These are phyloP conservation scores for Lepidopterella palustris DNA, from an alignment of 495 filamentous ascomycete genomes.

Conservation along the genomic window DNA sequence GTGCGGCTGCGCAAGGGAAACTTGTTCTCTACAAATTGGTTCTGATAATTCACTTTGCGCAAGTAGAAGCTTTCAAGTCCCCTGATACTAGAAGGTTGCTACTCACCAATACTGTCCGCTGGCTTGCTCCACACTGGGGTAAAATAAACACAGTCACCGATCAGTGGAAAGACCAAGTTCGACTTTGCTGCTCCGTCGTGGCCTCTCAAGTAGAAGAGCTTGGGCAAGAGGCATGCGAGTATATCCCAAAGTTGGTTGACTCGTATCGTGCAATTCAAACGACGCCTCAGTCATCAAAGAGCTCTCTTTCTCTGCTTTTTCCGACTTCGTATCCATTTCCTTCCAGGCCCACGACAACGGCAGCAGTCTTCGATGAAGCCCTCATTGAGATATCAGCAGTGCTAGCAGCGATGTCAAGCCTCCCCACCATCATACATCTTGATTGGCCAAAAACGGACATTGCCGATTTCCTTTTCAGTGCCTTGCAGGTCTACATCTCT, in stretches of 20 bases:
- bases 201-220: conserved; percentile 73
- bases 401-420: conserved; percentile 70
- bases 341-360: conserved; percentile 54
- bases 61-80: conserved; percentile 68
- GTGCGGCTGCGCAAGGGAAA: conserved; percentile 81
- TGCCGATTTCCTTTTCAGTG: conserved; percentile 63
- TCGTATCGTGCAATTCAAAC: conserved; percentile 75
- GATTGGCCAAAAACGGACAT: conserved; percentile 71
- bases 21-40: conserved; percentile 90
- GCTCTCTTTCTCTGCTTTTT: conserved; percentile 76
- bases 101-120: conserved; percentile 74
- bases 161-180: conserved; percentile 89
- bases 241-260: conserved; percentile 83
- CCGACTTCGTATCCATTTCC: conserved; percentile 89
- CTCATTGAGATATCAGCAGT: conserved; percentile 84
- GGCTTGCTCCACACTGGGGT: conserved; percentile 95
- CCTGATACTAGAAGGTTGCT: conserved; percentile 66
- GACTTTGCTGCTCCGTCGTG: conserved; percentile 83
- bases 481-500: conserved; percentile 76
- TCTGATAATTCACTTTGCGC: conserved; percentile 82
- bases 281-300: conserved; percentile 56
- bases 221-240: conserved; percentile 73
- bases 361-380: conserved; percentile 73
- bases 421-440: conserved; percentile 58
- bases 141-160: conserved; percentile 61